Evolutionary conservation across 257 asterid genomes (phyloP).

Genomic region (Solanum pennellii): DNA sequence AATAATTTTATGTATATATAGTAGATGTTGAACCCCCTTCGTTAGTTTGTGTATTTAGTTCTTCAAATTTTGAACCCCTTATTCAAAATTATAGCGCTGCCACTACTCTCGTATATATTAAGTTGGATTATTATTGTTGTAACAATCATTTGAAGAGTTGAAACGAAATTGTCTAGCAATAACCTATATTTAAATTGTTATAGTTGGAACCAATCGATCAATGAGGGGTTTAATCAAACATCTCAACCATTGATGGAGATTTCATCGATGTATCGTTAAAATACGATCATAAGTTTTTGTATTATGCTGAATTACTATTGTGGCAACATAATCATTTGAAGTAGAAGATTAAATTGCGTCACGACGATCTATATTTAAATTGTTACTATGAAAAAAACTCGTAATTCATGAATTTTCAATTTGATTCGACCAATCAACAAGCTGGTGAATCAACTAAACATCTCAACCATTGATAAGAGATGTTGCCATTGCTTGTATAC

Average conservation of each 20-base stretch:
- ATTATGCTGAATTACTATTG: background rate
- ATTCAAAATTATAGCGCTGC: fast-evolving
- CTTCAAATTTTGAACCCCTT: no score
- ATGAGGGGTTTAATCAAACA: background rate
- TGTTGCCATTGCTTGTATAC: background rate
- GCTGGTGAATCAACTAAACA: background rate
- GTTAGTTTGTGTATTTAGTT: background rate
- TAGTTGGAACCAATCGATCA: background rate
- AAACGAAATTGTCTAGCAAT: background rate
- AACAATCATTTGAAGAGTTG: background rate
- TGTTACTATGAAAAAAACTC: background rate
- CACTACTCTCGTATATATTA: background rate
- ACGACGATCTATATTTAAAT: fast-evolving
- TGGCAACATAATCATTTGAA: background rate
- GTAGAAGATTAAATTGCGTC: background rate
- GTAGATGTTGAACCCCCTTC: fast-evolving
- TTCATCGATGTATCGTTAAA: background rate
- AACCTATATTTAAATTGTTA: background rate
- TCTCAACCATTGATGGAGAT: background rate
- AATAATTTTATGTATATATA: no score
- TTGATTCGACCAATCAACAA: background rate
- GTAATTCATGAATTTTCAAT: no score
- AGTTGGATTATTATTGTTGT: background rate
- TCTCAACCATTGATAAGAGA: background rate
- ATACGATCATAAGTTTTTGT: background rate